A percentile compares a stretch with the other conserved stretches of the same genome.
These are phyloP conservation scores for sunflower (Helianthus annuus) DNA, from an alignment of 129 eudicot species.

Conservation along the genomic window DNA sequence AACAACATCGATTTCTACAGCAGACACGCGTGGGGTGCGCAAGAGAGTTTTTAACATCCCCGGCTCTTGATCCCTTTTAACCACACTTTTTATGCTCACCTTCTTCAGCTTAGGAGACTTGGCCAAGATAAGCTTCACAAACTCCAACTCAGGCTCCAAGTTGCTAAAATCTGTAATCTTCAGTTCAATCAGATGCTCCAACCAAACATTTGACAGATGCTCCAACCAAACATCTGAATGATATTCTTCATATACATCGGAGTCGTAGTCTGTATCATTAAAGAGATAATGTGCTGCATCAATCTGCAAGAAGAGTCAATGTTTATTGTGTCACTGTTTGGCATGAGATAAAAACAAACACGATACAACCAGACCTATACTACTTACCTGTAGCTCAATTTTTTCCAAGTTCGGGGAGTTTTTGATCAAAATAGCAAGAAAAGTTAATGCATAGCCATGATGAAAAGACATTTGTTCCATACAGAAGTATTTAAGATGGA, in stretches of 20 bases:
- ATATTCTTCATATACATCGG: slow-evolving; percentile 1
- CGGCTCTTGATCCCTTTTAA: no score
- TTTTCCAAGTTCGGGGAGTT: background rate
- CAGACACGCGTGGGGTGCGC: no score
- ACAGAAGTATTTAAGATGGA: background rate
- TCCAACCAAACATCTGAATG: background rate
- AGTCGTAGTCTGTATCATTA: background rate
- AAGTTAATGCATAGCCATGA: background rate
- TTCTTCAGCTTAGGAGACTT: no score
- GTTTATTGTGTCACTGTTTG: no score
- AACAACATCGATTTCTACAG: no score
- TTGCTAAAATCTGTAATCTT: no score
- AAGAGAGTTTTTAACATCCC: no score
- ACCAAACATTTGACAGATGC: slow-evolving; percentile 8
- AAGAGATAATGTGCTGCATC: background rate
- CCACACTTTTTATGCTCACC: no score
- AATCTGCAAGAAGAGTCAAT: background rate
- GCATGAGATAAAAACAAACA: background rate
- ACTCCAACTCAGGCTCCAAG: no score
- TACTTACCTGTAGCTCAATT: background rate
- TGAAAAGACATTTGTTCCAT: no score
- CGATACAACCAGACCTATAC: no score
- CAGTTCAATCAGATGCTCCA: slow-evolving; percentile 1
- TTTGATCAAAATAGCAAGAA: background rate
- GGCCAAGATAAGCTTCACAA: no score